Percentiles rank a stretch among this genome's conserved stretches.
These are phyloP conservation scores for Bretziella fagacearum DNA, from an alignment of 2,329 filamentous ascomycete species.

Conservation along the genomic window DNA sequence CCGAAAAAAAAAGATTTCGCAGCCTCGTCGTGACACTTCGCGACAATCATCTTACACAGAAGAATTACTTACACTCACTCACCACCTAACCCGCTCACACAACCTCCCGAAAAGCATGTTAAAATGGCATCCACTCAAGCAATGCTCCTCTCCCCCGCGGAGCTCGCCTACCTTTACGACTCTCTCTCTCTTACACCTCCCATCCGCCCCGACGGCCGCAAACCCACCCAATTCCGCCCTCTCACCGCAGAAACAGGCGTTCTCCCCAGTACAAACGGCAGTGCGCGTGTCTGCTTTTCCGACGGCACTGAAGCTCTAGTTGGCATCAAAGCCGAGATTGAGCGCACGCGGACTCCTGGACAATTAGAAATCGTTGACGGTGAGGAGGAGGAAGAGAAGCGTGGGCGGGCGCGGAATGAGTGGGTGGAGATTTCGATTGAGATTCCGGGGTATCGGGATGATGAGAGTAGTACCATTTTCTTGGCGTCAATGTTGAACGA, in stretches of 20 bases:
- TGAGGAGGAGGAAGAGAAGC: conserved; percentile 24
- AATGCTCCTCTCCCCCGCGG: conserved; percentile 76
- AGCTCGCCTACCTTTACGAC: conserved; percentile 86
- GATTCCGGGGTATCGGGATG: conserved; percentile 78
- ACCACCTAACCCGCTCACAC: neutral
- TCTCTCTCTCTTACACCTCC: conserved; percentile 69
- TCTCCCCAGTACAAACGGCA: conserved; percentile 77
- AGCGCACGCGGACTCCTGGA: conserved; percentile 37
- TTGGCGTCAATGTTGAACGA: conserved; percentile 77
- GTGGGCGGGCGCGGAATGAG: conserved; percentile 32
- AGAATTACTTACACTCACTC: neutral
- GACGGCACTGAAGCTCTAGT: conserved; percentile 95
- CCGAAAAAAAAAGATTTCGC: conserved; percentile 10
- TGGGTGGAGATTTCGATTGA: conserved; percentile 90
- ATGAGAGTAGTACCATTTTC: conserved; percentile 78
- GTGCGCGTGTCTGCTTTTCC: conserved; percentile 80
- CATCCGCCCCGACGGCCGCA: conserved; percentile 74
- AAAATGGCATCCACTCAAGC: conserved; percentile 46
- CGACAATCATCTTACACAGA: too few species aligned
- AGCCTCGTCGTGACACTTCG: conserved; percentile 5
- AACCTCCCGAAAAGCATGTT: neutral
- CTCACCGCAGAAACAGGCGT: conserved; percentile 81
- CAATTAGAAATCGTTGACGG: conserved; percentile 16
- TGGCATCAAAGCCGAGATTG: conserved; percentile 87
- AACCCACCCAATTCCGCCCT: conserved; percentile 73